Evolutionary conservation across 1,284 basidiomycete species (phyloP).

Genomic region (Marasmius tenuissimus): DNA sequence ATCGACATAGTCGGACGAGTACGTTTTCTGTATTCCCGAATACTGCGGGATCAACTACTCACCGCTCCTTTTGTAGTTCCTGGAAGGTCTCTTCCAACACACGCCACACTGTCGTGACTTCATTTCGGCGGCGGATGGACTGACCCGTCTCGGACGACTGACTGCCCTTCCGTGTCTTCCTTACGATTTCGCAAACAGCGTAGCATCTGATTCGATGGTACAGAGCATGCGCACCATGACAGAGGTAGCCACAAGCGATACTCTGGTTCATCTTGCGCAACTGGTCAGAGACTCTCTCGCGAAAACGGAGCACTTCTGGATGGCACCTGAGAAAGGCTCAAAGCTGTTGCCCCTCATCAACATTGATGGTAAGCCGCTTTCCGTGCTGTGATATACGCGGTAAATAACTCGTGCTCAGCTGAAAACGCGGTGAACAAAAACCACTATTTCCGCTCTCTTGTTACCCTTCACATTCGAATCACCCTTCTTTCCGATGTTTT

Average conservation of each 20-base stretch:
- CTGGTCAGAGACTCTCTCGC: slow-evolving; percentile 74
- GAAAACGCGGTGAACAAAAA: slow-evolving; percentile 59
- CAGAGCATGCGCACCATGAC: slow-evolving; percentile 88
- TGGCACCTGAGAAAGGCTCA: slow-evolving; percentile 47
- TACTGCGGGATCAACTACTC: slow-evolving; percentile 3
- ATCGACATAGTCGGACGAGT: slow-evolving; percentile 78
- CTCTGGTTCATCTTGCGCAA: slow-evolving; percentile 71
- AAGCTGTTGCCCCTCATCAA: slow-evolving; percentile 65
- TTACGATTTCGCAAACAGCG: slow-evolving; percentile 84
- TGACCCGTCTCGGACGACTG: slow-evolving; percentile 75
- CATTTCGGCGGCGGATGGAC: slow-evolving; percentile 72
- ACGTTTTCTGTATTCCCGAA: slow-evolving; percentile 21
- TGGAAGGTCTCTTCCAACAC: slow-evolving; percentile 94
- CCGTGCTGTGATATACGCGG: slow-evolving; percentile 7
- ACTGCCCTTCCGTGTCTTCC: slow-evolving; percentile 87
- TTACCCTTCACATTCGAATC: slow-evolving; percentile 77
- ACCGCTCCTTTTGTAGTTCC: slow-evolving; percentile 46
- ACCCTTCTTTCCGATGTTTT: slow-evolving; percentile 90
- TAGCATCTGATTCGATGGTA: slow-evolving; percentile 82
- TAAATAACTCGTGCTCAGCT: slow-evolving; percentile 26
- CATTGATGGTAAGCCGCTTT: slow-evolving; percentile 38
- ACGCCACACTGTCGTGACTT: slow-evolving; percentile 91
- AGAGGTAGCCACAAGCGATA: slow-evolving; percentile 81
- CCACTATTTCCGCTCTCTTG: slow-evolving; percentile 71
- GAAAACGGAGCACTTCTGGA: slow-evolving; percentile 76